phyloP scores from a whole-genome alignment of 1,139 yeast species.

The Ogataea hybrid region DNA sequence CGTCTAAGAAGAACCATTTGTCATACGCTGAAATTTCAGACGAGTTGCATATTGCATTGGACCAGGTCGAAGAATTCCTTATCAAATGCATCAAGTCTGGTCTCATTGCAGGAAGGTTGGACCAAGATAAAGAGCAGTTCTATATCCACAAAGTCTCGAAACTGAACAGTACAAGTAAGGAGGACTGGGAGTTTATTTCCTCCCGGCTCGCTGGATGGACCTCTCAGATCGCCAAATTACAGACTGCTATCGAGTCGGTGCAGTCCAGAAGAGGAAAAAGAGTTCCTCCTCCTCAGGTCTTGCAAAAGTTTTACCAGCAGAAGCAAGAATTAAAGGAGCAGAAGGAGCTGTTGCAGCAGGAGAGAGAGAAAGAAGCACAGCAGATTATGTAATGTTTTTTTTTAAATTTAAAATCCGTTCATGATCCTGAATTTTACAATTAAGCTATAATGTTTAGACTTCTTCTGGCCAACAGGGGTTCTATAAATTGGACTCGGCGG shows the following conservation, averaged over 20 bases:
- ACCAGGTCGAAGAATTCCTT: conserved; percentile 29
- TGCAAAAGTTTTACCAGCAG: conserved; percentile 30
- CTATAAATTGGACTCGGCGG: neutral
- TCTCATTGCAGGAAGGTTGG: conserved; percentile 30
- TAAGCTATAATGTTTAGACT: conserved; percentile 2
- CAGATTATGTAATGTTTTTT: conserved; percentile 10
- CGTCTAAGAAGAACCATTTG: conserved; percentile 19
- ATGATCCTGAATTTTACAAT: neutral
- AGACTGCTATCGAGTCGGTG: conserved; percentile 24
- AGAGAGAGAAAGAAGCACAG: conserved; percentile 16
- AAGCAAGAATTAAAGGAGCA: conserved; percentile 31
- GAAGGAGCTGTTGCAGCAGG: conserved; percentile 27
- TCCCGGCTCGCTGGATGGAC: conserved; percentile 24
- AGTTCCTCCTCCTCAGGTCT: conserved; percentile 29
- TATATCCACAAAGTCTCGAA: conserved; percentile 27
- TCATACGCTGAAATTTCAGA: conserved; percentile 24
- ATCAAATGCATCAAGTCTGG: conserved; percentile 29
- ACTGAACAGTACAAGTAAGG: conserved; percentile 15
- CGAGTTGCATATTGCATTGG: conserved; percentile 23
- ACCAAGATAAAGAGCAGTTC: conserved; percentile 29
- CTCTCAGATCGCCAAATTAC: conserved; percentile 22
- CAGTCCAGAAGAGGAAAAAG: conserved; percentile 28
- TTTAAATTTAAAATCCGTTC: neutral
- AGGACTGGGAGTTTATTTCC: conserved; percentile 27
- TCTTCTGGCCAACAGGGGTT: neutral